A percentile compares a stretch with the other conserved stretches of the same genome.
phyloP scores from a whole-genome alignment of 176 grass and related monocot species.

The Paspalum notatum region DNA sequence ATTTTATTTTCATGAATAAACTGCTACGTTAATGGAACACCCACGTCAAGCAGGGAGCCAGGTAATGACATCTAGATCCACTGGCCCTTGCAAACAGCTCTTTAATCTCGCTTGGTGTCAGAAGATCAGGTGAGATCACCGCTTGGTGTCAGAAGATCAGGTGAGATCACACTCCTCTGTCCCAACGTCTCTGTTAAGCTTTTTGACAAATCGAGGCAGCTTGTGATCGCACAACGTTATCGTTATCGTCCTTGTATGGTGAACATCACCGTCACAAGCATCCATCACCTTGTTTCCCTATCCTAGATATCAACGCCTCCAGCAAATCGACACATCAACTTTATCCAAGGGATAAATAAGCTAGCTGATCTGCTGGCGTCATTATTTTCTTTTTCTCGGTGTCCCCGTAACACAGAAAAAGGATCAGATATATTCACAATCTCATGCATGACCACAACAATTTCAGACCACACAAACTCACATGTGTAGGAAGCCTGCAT shows the following conservation, averaged over 20 bases:
- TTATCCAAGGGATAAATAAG: slow-evolving; percentile 1
- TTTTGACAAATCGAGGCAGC: slow-evolving; percentile 46
- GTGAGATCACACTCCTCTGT: neutral
- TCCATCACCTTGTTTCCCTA: neutral
- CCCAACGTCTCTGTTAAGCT: slow-evolving; percentile 11
- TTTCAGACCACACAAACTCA: neutral
- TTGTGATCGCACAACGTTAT: slow-evolving; percentile 28
- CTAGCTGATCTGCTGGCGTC: neutral
- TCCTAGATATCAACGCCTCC: slow-evolving; percentile 6
- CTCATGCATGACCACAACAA: neutral
- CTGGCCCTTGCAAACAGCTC: neutral
- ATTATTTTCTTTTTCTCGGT: neutral
- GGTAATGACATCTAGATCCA: neutral
- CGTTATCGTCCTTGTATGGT: slow-evolving; percentile 24
- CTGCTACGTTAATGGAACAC: neutral
- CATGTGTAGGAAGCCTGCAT: neutral
- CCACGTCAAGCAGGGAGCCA: too few relatives aligned
- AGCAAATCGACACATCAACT: slow-evolving; percentile 1
- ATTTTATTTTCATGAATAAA: neutral
- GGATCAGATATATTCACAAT: neutral
- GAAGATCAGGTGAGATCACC: slow-evolving; percentile 17
- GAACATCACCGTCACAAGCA: slow-evolving; percentile 15
- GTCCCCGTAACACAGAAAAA: neutral
- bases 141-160: slow-evolving; percentile 24
- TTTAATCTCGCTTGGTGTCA: neutral